Evolutionary conservation across 371 early-diverging fungal genomes (phyloP).

Genomic region (Rhizomucor pusillus): DNA sequence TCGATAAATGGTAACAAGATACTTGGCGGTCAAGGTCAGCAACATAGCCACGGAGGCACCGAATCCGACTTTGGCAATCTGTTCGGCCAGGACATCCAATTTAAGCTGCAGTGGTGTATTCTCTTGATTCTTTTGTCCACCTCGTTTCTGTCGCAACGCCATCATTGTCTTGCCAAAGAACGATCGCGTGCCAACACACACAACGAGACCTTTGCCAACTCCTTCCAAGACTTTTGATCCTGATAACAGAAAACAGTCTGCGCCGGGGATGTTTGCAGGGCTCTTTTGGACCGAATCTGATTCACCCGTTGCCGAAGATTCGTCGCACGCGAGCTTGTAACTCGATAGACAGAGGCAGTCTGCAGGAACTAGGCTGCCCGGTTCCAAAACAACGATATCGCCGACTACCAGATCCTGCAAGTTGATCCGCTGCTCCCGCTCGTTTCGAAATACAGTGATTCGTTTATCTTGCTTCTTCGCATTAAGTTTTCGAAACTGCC

Average conservation of each 20-base stretch:
- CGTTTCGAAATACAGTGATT: conserved; percentile 75
- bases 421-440: conserved; percentile 76
- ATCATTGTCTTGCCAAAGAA: conserved; percentile 84
- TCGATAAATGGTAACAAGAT: conserved; percentile 67
- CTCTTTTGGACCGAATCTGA: conserved; percentile 75
- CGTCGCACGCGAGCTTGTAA: conserved; percentile 86
- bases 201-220: conserved; percentile 77
- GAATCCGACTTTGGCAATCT: conserved; percentile 91
- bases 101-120: conserved; percentile 92
- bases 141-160: conserved; percentile 77
- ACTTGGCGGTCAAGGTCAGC: conserved; percentile 73
- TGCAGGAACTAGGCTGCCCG: conserved; percentile 89
- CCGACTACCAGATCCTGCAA: conserved; percentile 86
- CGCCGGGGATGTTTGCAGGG: conserved; percentile 17
- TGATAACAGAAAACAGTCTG: conserved; percentile 84
- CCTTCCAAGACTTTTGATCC: conserved; percentile 93
- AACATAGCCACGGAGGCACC: conserved; percentile 78
- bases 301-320: conserved; percentile 92
- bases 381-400: conserved; percentile 86
- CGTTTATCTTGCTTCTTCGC: conserved; percentile 87
- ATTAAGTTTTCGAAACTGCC: conserved; percentile 89
- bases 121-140: conserved; percentile 59
- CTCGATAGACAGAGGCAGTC: conserved; percentile 83
- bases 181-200: conserved; percentile 82
- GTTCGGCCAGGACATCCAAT: conserved; percentile 81